Evolutionary conservation across 1,139 yeast species (phyloP).

Genomic region (Pichia sp.): DNA sequence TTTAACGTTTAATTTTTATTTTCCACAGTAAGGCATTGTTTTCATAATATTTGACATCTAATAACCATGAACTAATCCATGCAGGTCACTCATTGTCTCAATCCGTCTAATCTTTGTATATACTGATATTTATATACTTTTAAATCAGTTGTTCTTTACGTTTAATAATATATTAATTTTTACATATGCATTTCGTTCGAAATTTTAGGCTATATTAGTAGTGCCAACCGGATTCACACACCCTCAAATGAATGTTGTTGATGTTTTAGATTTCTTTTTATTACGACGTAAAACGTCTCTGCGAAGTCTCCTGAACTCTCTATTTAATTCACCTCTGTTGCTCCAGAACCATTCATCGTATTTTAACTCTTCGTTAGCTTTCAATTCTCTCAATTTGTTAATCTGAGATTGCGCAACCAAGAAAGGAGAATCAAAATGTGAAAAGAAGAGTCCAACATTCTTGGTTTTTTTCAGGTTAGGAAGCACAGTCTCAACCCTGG

Average conservation of each 20-base stretch:
- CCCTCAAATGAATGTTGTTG: conserved; percentile 2
- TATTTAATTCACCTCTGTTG: conserved; percentile 73
- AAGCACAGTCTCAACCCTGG: neutral
- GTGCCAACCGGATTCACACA: neutral
- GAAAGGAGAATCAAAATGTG: conserved; percentile 82
- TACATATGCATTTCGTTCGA: too few species aligned
- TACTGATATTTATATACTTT: neutral
- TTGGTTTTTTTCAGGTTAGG: conserved; percentile 19
- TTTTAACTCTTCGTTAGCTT: conserved; percentile 41
- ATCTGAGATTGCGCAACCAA: conserved; percentile 78
- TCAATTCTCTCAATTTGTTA: conserved; percentile 46
- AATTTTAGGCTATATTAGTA: too few species aligned
- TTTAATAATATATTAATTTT: too few species aligned
- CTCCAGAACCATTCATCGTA: conserved; percentile 84
- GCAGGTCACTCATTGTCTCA: neutral
- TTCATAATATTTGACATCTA: neutral
- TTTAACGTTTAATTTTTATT: conserved; percentile 2
- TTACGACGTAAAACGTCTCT: conserved; percentile 66
- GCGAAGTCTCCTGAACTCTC: conserved; percentile 68
- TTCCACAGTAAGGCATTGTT: neutral
- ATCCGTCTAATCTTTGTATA: neutral
- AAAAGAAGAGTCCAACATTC: conserved; percentile 67
- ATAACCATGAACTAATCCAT: neutral
- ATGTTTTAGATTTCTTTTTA: conserved; percentile 15
- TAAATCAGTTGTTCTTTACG: neutral